phyloP scores from a whole-genome alignment of 2,329 filamentous ascomycete genomes.

The Colletotrichum simmondsii region DNA sequence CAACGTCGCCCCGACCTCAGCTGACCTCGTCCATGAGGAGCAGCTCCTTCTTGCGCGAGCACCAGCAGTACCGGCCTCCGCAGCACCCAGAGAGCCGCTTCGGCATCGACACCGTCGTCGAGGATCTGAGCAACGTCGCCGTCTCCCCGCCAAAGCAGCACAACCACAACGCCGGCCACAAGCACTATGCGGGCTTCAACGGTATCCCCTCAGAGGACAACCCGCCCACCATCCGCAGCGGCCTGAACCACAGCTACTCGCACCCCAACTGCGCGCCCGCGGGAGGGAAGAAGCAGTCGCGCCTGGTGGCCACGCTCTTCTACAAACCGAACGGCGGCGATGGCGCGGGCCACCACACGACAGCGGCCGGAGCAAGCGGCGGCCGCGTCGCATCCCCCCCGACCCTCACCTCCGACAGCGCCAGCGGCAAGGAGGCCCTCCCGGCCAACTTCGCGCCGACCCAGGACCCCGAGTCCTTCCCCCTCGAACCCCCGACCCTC shows the following conservation, averaged over 20 bases:
- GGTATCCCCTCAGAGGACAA: slow-evolving; percentile 69
- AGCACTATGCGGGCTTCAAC: slow-evolving; percentile 62
- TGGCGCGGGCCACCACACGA: slow-evolving; percentile 30
- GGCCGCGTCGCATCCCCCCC: slow-evolving; percentile 48
- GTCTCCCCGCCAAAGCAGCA: slow-evolving; percentile 45
- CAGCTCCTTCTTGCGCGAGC: slow-evolving; percentile 71
- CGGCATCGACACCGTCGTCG: slow-evolving; percentile 74
- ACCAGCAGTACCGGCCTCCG: slow-evolving; percentile 72
- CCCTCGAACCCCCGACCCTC: slow-evolving; percentile 67
- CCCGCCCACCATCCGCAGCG: slow-evolving; percentile 70
- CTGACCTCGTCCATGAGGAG: slow-evolving; percentile 64
- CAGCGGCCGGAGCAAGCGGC: background rate
- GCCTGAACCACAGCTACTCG: slow-evolving; percentile 70
- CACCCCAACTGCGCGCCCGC: slow-evolving; percentile 71
- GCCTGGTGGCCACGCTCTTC: slow-evolving; percentile 71
- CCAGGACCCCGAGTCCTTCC: slow-evolving; percentile 66
- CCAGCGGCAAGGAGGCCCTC: slow-evolving; percentile 52
- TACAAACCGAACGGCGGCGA: slow-evolving; percentile 60
- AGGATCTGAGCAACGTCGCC: slow-evolving; percentile 57
- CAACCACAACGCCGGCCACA: slow-evolving; percentile 35
- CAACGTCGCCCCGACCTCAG: slow-evolving; percentile 55
- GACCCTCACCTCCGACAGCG: slow-evolving; percentile 44
- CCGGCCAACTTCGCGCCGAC: slow-evolving; percentile 70
- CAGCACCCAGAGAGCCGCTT: slow-evolving; percentile 65
- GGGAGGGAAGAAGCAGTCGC: slow-evolving; percentile 58